Evolutionary conservation across 148 eudicot genomes (phyloP), one percentile per base, ranked within the genome.

Genomic region (Fallopia convolvulus): DNA sequence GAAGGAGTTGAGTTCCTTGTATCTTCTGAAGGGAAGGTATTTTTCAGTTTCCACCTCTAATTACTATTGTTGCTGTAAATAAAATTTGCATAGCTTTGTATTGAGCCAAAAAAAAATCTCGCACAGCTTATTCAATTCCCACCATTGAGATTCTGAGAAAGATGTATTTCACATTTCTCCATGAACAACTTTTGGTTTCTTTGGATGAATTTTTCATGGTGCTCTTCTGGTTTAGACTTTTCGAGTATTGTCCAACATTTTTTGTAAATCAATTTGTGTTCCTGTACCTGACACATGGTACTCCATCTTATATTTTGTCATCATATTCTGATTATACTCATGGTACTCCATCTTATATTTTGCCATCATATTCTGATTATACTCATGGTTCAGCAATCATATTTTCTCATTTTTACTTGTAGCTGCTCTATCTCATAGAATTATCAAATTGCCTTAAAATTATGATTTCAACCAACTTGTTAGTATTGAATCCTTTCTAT

Each of bases 21-120:
- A 75, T 81, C 82, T 56, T 77, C 86, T 76, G 80, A 70, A 70
- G 86, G 81, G 70, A 79, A 83, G 91, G 91, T 88, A 83, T 23
- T 3, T 68, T 68, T 6, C 44, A 17, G 21, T 33, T 68, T 68
- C 33, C 36, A 32, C 70, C 20, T 56, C 68, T 55, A 21, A 21
- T 56, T 74, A 21, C 36, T 39, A 53, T 56, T 58, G 33, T 58
- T 58, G 65, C 65, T 58, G 32, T 21, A 14, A 26, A 6, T 55
- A n/a, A n/a, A 55, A 55, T 2, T 55, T 15, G 60, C 18, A 3
- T 53, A 53, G 8, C 20, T 53, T 53, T 53, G 2, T 14, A 44
- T 44, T 9, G 9, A 44, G 2, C 47, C 47, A 6, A 6, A 44
- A 44, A 44, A 44, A 6, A 44, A 0, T 44, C 9, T 0, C 8